Evolutionary conservation across 495 filamentous ascomycete species (phyloP), one percentile per base, ranked within the genome.

Genomic region (Extremus antarcticus): DNA sequence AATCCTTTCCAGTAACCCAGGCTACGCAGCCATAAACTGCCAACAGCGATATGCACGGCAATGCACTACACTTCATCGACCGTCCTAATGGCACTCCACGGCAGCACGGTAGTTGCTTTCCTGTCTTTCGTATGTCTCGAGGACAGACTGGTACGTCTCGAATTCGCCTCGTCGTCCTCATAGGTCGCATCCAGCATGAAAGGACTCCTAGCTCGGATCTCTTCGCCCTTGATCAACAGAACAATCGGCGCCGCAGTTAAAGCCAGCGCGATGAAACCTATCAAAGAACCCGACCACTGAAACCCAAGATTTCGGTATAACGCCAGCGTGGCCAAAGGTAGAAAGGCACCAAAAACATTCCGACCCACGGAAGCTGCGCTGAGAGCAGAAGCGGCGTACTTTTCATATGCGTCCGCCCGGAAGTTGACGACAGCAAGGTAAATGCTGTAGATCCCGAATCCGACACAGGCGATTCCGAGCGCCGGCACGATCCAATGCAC

Each of bases 301-400:
- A 67, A 67, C 10, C 66, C 63, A 8, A 67, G 43, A 35, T 48
- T 60, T 15, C 21, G 39, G 48, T 67, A 69, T 63, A 67, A 52
- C 20, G 55, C 53, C 25, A 58, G 60, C 23, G 60, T 56, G 10
- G 66, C 65, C 20, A 68, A 52, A 19, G 66, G 66, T 32, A 68
- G 38, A 47, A 68, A 72, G 24, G 65, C 72, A 46, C 55, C 70
- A 59, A 60, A 68, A 25, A 58, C 48, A 50, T 72, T 71, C 54
- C 66, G 62, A 16, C 57, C 58, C 41, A 72, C 65, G 2, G 56
- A 54, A 16, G 63, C 62, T 16, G 68, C 69, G 0, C 67, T 65
- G 25, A 63, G 53, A 16, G 65, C 70, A 29, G 59, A 65, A 2
- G 69, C 70, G 32, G 70, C 65, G 56, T 69, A 70, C 41, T 67